These are phyloP conservation scores for Scutellaria barbata DNA, from an alignment of 257 asterid genomes.

Conservation along the genomic window DNA sequence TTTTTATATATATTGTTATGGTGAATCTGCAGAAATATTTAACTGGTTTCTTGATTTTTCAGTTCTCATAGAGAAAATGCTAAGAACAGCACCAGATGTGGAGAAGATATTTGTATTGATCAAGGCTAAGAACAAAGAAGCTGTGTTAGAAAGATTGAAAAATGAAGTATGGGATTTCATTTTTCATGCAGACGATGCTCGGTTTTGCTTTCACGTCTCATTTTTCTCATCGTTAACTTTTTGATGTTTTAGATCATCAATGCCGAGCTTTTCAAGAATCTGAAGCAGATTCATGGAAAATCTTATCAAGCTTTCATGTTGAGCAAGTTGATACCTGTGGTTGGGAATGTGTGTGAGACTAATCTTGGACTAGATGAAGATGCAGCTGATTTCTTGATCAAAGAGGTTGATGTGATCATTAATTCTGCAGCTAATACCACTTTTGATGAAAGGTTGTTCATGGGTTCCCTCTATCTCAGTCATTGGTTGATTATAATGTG, in stretches of 20 bases:
- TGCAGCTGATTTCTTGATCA: constrained; percentile 51
- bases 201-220: neutral
- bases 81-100: constrained; percentile 86
- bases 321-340: constrained; percentile 82
- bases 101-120: constrained; percentile 70
- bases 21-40: neutral
- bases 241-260: constrained; percentile 55
- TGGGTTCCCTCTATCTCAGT: neutral
- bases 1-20: too few species aligned
- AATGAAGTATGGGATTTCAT: constrained; percentile 69
- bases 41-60: constrained; percentile 28
- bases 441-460: constrained; percentile 77
- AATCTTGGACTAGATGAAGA: constrained; percentile 71
- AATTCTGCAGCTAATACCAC: constrained; percentile 95
- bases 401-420: constrained; percentile 73
- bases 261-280: constrained; percentile 75
- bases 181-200: neutral
- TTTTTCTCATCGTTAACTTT: neutral
- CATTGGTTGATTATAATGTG: neutral
- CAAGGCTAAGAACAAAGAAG: constrained; percentile 79
- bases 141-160: constrained; percentile 69
- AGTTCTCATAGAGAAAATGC: constrained; percentile 90
- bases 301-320: constrained; percentile 77
- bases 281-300: constrained; percentile 76
- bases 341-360: constrained; percentile 79